Evolutionary conservation across 2,329 filamentous ascomycete genomes (phyloP).

Genomic region (Eutypa lata): DNA sequence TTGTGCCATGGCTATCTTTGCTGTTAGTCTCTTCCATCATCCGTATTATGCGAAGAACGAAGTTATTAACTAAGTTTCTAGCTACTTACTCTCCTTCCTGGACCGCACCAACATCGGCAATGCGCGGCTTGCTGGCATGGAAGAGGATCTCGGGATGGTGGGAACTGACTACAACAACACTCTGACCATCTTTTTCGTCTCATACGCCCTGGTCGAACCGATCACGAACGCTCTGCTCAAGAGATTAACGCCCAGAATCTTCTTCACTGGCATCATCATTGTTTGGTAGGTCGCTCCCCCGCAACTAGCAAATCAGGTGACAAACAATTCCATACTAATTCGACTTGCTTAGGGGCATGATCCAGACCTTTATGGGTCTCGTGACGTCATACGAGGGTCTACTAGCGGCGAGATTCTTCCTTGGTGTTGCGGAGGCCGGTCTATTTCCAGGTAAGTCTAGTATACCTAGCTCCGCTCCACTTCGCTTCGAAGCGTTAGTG

Average conservation of each 20-base stretch:
- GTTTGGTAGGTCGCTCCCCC: not conserved
- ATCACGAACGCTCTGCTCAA: constrained; percentile 81
- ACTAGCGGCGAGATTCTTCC: constrained; percentile 17
- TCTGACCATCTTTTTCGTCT: constrained; percentile 83
- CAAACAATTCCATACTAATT: no score
- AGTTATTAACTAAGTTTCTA: not conserved
- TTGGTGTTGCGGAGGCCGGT: constrained; percentile 17
- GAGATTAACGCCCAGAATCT: constrained; percentile 69
- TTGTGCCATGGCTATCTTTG: not conserved
- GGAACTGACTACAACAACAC: constrained; percentile 60
- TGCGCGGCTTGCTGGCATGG: not conserved
- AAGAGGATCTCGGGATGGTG: not conserved
- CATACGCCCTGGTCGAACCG: constrained; percentile 76
- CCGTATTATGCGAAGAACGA: not conserved
- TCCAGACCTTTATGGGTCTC: constrained; percentile 8
- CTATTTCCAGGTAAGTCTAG: constrained; percentile 19
- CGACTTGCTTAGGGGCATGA: not conserved
- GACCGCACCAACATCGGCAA: constrained; percentile 1
- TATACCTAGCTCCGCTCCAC: constrained; percentile 12
- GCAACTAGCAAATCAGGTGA: not conserved
- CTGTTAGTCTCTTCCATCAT: not conserved
- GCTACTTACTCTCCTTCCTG: not conserved
- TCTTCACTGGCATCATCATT: constrained; percentile 73
- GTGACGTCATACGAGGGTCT: constrained; percentile 12
- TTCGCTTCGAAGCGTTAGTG: no score